Evolutionary conservation across 805 yeast genomes (phyloP), one percentile per base, ranked within the genome.

Genomic region (Pichia manshurica): DNA sequence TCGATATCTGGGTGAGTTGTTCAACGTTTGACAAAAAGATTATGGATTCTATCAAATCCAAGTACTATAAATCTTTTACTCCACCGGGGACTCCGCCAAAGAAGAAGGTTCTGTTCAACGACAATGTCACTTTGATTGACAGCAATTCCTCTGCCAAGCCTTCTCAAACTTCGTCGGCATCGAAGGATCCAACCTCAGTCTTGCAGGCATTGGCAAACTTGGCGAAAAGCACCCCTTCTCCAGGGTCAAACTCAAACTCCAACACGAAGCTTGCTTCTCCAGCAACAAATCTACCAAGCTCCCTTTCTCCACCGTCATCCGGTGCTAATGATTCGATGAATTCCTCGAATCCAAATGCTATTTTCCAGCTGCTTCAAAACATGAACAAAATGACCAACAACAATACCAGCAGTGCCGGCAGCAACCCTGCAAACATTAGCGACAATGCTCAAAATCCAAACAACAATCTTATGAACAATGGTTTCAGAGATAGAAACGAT

Each of bases 1-100:
- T 93, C 55, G 96, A 87, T 53, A 90, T 93, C 58, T 93, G 99
- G 99, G 87, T 81, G 56, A 81, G 87, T 54, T 84, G 89, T 33
- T 80, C 79, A 38, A 84, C 96, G 15, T 91, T 93, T 67, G 72
- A 73, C 47, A 75, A 77, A 38, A 71, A 73, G 36, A 68, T 74
- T 29, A 69, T 93, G 47, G 65, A 73, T 39, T 62, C 73, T 17
- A 74, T 87, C 49, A 77, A 82, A 61, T 65, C 71, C 12, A 81
- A 77, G 59, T 77, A 77, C 63, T 84, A 83, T 58, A 68, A 66
- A 43, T 70, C 88, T 15, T 75, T 81, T 9, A 83, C 95, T 4
- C 91, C 93, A 34, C 84, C 84, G 2, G 84, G 79, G 23, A 76
- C 85, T 15, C 85, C 85, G 36, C 79, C 81, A n/a, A 51, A 54